Base-by-base conservation (phyloP, 768 basidiomycete genomes). In the Serendipita sp. region DNA sequence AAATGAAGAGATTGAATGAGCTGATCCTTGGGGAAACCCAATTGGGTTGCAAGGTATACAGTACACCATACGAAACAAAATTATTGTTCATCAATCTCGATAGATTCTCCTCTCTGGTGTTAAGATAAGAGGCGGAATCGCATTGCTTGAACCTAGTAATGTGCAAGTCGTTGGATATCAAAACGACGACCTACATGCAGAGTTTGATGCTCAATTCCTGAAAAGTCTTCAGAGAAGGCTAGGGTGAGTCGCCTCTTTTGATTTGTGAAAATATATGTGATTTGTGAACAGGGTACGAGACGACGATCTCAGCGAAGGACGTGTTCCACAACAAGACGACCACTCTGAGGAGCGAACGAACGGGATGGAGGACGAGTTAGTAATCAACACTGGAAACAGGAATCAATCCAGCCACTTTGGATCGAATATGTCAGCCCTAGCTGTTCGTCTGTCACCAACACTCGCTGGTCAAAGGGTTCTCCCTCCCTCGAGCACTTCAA, bases 41-140 rank as follows among this genome's bases (percentile, higher is more conserved):
- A 2, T 75, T 94, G 35, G 94, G 94, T 7, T 88, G 76, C 70
- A 97, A 97, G 78, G 93, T 90, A 62, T 44, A 71, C 65, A 23
- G 23, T 23, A 23, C 8, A 41, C n/a, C 16, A 38, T 32, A 47
- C 16, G 8, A 0, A 5, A 1, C 13, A 41, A 30, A 65, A 32
- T 16, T 8, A 65, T 46, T 46, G 23, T 32, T 28, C 64, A 23
- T 63, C 48, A 45, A 60, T 18, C 66, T 60, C n/a, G 46, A 32
- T 65, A 93, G 89, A 75, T 92, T 70, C 71, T 86, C 36, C 75
- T 96, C 44, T 85, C 82, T 70, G 80, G 87, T 64, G 84, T 86
- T 3, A 77, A 76, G 30, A 78, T 91, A 34, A 81, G 85, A 23
- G 77, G 81, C 44, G 89, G 89, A 3, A 82, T 86, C 54, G 86